Base-by-base conservation (phyloP, 495 filamentous ascomycete species). In the Durotheca rogersii region DNA sequence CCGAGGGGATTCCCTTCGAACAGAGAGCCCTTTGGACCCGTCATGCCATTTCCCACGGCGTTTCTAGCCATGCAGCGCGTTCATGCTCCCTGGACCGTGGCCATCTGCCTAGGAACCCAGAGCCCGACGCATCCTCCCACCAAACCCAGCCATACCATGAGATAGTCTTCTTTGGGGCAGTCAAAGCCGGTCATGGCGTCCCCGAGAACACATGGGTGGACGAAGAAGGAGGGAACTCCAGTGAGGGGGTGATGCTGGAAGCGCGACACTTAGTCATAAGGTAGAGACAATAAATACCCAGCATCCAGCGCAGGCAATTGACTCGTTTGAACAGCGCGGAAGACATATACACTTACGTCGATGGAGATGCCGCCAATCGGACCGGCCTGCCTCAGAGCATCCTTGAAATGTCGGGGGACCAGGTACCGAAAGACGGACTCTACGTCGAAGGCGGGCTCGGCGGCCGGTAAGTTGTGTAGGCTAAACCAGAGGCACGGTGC, bases 171-270 rank as follows among this genome's bases (percentile, higher is more conserved):
- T 23, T 81, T 77, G 31, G 72, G 72, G 52, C 79, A 74, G 40
- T 75, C 65, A 55, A 79, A 75, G 14, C 60, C 66, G 27, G 68
- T 73, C 81, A 95, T 85, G 38, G 85, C 86, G 53, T 89, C 85
- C 45, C 83, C 84, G n/a, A 89, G 85, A 63, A 87, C 80, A 73
- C 89, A 95, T 16, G 89, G 89, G 69, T 95, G 89, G 58, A 93
- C 72, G 70, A 90, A 93, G 62, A 87, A 90, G 38, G 80, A 74
- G 36, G 89, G 88, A 37, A 83, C 60, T 46, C 82, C 85, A 47
- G 81, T 86, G 33, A 83, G 68, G 36, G 89, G 89, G 76, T 93
- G 88, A 70, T 91, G 82, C 88, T 90, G 63, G 58, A 54, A 11
- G 19, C 60, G 29, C 51, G 62, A 66, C 66, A 58, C 69, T 75